Percentiles rank a stretch among this genome's conserved stretches.
These are phyloP conservation scores for Verticillium zaregamsianum DNA, from an alignment of 2,329 filamentous ascomycete species.

Conservation along the genomic window DNA sequence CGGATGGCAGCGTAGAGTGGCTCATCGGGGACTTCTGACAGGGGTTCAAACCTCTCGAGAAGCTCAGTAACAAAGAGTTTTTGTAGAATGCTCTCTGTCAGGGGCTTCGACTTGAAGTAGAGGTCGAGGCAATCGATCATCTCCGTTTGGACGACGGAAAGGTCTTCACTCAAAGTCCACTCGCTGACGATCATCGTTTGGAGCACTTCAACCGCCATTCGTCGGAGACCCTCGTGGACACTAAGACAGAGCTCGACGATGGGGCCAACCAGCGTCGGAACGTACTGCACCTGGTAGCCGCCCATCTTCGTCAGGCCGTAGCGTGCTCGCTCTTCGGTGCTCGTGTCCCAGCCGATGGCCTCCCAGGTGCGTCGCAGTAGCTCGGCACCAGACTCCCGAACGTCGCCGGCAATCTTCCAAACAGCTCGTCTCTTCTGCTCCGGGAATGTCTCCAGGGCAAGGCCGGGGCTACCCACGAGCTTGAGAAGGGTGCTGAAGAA, in stretches of 20 bases:
- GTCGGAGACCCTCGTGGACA: slow-evolving; percentile 85
- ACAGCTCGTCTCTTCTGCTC: slow-evolving; percentile 95
- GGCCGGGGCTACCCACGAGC: slow-evolving; percentile 80
- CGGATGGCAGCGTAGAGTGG: slow-evolving; percentile 71
- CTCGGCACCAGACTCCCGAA: slow-evolving; percentile 85
- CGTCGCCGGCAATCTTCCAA: slow-evolving; percentile 98
- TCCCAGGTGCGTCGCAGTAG: slow-evolving; percentile 85
- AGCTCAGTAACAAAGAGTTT: slow-evolving; percentile 90
- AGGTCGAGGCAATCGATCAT: slow-evolving; percentile 92
- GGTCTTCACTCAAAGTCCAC: slow-evolving; percentile 91
- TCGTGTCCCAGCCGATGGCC: slow-evolving; percentile 94
- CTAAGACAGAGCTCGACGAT: slow-evolving; percentile 94
- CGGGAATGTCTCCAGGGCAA: slow-evolving; percentile 91
- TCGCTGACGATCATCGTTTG: slow-evolving; percentile 99
- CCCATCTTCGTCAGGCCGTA: slow-evolving; percentile 84
- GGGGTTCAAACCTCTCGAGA: slow-evolving; percentile 70
- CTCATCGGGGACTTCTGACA: slow-evolving; percentile 64
- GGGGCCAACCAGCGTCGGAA: slow-evolving; percentile 83
- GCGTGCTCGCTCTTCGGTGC: slow-evolving; percentile 67
- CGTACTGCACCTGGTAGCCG: slow-evolving; percentile 97
- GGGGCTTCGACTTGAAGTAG: slow-evolving; percentile 82
- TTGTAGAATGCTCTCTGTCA: slow-evolving; percentile 85
- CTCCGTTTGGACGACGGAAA: slow-evolving; percentile 88
- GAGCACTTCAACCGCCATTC: slow-evolving; percentile 86
- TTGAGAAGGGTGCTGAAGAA: slow-evolving; percentile 89